A percentile compares a stretch with the other conserved stretches of the same genome.
Evolutionary conservation across 306 rosid genomes (phyloP).

Genomic region (Ceratonia siliqua): DNA sequence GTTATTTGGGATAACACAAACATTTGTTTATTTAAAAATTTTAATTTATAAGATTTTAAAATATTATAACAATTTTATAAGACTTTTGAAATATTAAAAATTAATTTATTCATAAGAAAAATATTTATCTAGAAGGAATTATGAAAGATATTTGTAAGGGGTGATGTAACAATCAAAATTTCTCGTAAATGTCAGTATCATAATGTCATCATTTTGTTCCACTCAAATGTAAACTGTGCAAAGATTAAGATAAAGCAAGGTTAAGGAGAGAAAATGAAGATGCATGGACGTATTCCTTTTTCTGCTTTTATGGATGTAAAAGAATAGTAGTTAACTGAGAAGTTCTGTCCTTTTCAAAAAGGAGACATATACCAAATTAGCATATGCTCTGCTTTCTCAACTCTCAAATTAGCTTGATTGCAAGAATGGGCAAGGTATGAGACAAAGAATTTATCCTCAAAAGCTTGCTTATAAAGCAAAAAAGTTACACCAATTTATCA

Average conservation of each 20-base stretch:
- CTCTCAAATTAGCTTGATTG: slow-evolving; percentile 28
- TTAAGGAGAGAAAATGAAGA: slow-evolving; percentile 31
- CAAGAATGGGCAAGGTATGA: slow-evolving; percentile 37
- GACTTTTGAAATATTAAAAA: no score
- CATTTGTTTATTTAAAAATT: no score
- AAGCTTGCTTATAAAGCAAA: slow-evolving; percentile 19
- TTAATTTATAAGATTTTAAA: no score
- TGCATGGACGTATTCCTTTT: slow-evolving; percentile 34
- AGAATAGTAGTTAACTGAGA: slow-evolving; percentile 12
- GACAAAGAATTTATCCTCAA: slow-evolving; percentile 45
- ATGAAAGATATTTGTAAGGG: no score
- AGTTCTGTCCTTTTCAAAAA: slow-evolving; percentile 4
- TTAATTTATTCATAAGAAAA: no score
- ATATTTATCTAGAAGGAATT: no score
- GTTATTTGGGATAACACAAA: no score
- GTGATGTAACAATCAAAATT: no score
- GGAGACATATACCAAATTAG: slow-evolving; percentile 34
- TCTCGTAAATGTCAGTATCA: not conserved
- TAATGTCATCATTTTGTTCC: not conserved
- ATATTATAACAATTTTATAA: no score
- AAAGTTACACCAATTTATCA: slow-evolving; percentile 6
- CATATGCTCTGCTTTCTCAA: slow-evolving; percentile 28
- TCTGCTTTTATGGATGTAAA: slow-evolving; percentile 8
- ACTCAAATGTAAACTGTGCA: not conserved
- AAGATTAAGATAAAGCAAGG: slow-evolving; percentile 16